phyloP scores from a whole-genome alignment of 108 stramenopile genomes.

The Pseudonitzschia pungens region DNA sequence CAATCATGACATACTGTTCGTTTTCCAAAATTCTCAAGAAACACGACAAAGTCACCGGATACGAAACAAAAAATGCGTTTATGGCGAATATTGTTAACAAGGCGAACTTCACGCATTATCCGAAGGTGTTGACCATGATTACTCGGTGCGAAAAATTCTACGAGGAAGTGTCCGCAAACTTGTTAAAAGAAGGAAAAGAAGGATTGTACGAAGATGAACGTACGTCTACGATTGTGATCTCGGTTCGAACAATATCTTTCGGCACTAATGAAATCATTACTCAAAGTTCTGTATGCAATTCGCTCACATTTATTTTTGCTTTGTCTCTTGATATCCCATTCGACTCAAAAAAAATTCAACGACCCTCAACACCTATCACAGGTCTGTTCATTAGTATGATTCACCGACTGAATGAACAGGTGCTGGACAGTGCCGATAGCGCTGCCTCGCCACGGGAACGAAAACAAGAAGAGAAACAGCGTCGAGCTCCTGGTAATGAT shows the following conservation, averaged over 20 bases:
- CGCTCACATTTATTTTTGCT: not conserved
- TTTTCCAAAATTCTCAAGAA: conserved; percentile 99
- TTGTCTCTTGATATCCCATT: not conserved
- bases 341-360: too few species aligned
- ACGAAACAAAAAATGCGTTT: conserved; percentile 73
- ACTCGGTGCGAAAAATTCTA: conserved; percentile 59
- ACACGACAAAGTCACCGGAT: conserved; percentile 97
- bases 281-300: too few species aligned
- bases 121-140: conserved; percentile 73
- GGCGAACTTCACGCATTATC: conserved; percentile 83
- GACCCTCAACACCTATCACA: not conserved
- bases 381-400: conserved; percentile 87
- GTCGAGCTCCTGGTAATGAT: not conserved
- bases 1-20: conserved; percentile 98
- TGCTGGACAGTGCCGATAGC: conserved; percentile 27
- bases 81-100: conserved; percentile 87
- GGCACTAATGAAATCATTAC: too few species aligned
- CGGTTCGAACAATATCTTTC: too few species aligned
- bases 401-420: conserved; percentile 79
- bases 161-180: conserved; percentile 67
- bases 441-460: conserved; percentile 11
- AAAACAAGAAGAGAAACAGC: conserved; percentile 16
- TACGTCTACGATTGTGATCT: not conserved
- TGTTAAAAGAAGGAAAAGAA: conserved; percentile 70
- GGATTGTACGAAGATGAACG: conserved; percentile 83